Percentiles rank a stretch among this genome's conserved stretches.
Conservation (phyloP, 2,329 filamentous ascomycete genomes). For the Nigrospora osmanthi region DNA sequence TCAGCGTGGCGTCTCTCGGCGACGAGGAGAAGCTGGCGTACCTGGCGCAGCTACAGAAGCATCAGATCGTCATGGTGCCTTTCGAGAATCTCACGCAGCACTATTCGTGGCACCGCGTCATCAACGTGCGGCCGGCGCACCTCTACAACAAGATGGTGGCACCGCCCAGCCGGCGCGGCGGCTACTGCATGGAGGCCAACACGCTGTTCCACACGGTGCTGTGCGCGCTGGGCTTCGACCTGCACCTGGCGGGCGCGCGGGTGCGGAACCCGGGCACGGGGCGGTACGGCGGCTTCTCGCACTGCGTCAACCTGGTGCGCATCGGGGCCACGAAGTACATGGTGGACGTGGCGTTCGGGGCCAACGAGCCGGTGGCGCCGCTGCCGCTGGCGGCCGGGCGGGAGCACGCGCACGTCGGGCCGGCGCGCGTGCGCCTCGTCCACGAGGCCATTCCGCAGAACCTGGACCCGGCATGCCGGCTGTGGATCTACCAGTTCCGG, state of each 20-base stretch:
- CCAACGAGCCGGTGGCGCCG: slow-evolving; percentile 11
- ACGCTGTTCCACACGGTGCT: slow-evolving; percentile 35
- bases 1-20: slow-evolving; percentile 3
- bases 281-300: slow-evolving; percentile 15
- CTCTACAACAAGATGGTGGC: slow-evolving; percentile 30
- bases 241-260: slow-evolving; percentile 15
- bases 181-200: slow-evolving; percentile 37
- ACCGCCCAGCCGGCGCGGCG: slow-evolving; percentile 23
- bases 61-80: slow-evolving; percentile 33
- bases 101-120: slow-evolving; percentile 25
- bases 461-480: slow-evolving; percentile 8
- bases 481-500: slow-evolving; percentile 16
- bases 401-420: slow-evolving; percentile 7
- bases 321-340: slow-evolving; percentile 8
- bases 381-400: slow-evolving; percentile 4
- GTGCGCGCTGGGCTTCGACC: slow-evolving; percentile 27
- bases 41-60: slow-evolving; percentile 10
- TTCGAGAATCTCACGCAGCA: slow-evolving; percentile 39
- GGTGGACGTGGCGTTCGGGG: slow-evolving; percentile 16
- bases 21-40: slow-evolving; percentile 4
- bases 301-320: slow-evolving; percentile 17
- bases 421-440: slow-evolving; percentile 25
- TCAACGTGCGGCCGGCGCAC: slow-evolving; percentile 25
- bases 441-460: slow-evolving; percentile 13
- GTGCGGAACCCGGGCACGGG: slow-evolving; percentile 8